Evolutionary conservation across 2,329 filamentous ascomycete genomes (phyloP).

Genomic region (Fusarium keratoplasticum): DNA sequence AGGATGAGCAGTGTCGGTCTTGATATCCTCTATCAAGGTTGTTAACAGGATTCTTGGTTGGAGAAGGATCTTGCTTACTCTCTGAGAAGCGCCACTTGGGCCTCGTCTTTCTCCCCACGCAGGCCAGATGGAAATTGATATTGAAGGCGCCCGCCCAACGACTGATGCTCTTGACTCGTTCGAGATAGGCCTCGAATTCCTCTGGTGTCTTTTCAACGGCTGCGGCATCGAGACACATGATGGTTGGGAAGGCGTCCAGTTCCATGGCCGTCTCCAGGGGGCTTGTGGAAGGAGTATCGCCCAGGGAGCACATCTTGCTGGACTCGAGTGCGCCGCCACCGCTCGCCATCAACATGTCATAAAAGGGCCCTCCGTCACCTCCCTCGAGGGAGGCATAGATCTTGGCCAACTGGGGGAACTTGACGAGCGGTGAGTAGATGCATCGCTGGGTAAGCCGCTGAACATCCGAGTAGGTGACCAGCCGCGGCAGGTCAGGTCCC

Average conservation of each 20-base stretch:
- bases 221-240: constrained; percentile 59
- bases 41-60: constrained; percentile 1
- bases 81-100: constrained; percentile 54
- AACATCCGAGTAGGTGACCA: constrained; percentile 63
- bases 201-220: constrained; percentile 47
- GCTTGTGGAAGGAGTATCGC: constrained; percentile 44
- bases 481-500: constrained; percentile 56
- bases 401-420: constrained; percentile 56
- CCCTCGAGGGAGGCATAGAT: constrained; percentile 57
- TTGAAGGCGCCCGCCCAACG: constrained; percentile 57
- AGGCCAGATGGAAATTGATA: constrained; percentile 53
- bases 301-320: constrained; percentile 36
- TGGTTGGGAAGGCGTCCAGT: constrained; percentile 57
- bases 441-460: constrained; percentile 56
- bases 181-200: constrained; percentile 50
- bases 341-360: constrained; percentile 45
- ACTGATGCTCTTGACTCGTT: constrained; percentile 52
- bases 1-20: constrained; percentile 54
- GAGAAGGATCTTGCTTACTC: constrained; percentile 37
- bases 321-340: constrained; percentile 10
- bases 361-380: constrained; percentile 59
- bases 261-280: constrained; percentile 42
- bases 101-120: constrained; percentile 52
- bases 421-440: constrained; percentile 58
- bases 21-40: constrained; percentile 42